These are phyloP conservation scores for Omphalea diandra DNA, from an alignment of 441 rosid species.

Conservation along the genomic window DNA sequence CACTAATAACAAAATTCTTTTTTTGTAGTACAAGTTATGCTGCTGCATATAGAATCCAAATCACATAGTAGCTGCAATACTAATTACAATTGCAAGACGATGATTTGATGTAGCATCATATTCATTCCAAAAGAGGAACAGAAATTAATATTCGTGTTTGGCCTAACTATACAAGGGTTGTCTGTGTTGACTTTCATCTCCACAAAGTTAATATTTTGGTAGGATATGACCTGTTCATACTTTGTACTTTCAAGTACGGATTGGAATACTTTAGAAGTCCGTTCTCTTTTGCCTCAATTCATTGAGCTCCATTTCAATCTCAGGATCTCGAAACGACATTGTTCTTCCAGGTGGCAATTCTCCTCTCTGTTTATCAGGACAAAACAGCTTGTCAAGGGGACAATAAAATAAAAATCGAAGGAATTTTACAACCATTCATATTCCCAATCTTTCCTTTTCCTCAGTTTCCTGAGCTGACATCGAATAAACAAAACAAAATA, in stretches of 20 bases:
- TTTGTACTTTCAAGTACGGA: conserved; percentile 8
- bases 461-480: neutral
- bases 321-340: conserved; percentile 46
- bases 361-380: conserved; percentile 49
- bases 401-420: neutral
- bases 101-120: neutral
- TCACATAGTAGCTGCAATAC: neutral
- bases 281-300: conserved; percentile 59
- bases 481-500: neutral
- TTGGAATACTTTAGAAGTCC: conserved; percentile 35
- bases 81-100: conserved; percentile 20
- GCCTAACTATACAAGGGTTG: conserved; percentile 26
- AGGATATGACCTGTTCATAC: conserved; percentile 11
- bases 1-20: neutral
- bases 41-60: neutral
- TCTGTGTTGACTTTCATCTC: conserved; percentile 29
- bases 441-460: neutral
- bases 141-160: conserved; percentile 11
- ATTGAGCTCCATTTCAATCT: conserved; percentile 67
- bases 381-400: neutral
- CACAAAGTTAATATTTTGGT: conserved; percentile 11
- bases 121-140: neutral
- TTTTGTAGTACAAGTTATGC: neutral
- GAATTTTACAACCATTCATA: neutral
- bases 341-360: conserved; percentile 70